Conservation (phyloP, 202 grass and related monocot genomes). For the Saccharum hybrid region DNA sequence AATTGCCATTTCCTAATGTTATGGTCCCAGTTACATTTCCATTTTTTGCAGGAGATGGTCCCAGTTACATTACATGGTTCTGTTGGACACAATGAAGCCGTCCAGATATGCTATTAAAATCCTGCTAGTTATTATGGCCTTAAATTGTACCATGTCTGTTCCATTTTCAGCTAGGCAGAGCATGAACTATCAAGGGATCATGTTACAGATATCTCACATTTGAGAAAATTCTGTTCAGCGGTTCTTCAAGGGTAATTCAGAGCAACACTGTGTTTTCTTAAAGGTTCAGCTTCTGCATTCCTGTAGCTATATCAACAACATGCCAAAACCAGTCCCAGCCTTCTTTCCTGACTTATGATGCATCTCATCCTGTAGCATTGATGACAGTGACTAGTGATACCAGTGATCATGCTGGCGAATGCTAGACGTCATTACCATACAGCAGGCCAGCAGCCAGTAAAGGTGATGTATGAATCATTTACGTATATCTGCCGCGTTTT, state of each 20-base stretch:
- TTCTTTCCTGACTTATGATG: conserved; percentile 27
- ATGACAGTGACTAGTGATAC: neutral
- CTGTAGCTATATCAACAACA: neutral
- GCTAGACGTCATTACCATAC: conserved; percentile 27
- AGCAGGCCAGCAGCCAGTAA: conserved; percentile 5
- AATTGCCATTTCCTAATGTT: conserved; percentile 11
- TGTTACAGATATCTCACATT: conserved; percentile 15
- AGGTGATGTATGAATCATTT: conserved; percentile 27
- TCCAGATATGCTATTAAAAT: conserved; percentile 46
- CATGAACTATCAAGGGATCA: conserved; percentile 16
- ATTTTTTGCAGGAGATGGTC: conserved; percentile 13
- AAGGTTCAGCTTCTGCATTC: neutral
- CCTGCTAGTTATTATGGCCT: conserved; percentile 27
- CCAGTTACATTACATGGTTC: conserved; percentile 4
- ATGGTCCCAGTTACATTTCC: conserved; percentile 33
- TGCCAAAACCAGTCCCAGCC: neutral
- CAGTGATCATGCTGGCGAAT: conserved; percentile 39
- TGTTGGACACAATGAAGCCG: conserved; percentile 33
- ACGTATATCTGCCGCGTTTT: conserved; percentile 25
- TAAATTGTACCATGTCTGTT: conserved; percentile 24
- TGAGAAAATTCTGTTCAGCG: neutral
- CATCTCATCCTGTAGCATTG: neutral
- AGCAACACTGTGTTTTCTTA: neutral
- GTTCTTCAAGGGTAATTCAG: conserved; percentile 22
- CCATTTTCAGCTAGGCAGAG: conserved; percentile 26